These are phyloP conservation scores for Austroboletus olivaceoglutinosus DNA, from an alignment of 1,284 basidiomycete species.

Conservation along the genomic window DNA sequence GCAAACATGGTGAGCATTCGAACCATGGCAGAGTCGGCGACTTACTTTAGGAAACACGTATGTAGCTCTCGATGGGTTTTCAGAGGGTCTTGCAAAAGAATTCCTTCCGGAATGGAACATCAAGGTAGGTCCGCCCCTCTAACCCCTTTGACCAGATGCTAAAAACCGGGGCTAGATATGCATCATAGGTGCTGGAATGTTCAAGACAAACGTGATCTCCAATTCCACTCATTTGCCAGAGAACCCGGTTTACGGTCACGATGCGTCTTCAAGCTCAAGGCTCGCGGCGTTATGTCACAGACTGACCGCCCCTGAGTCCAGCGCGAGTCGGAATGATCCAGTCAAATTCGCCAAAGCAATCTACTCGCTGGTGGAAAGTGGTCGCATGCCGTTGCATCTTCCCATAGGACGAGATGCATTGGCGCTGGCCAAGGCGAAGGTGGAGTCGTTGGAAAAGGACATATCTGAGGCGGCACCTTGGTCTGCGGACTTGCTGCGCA, in stretches of 20 bases:
- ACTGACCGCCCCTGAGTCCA: background rate
- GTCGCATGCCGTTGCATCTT: conserved; percentile 5
- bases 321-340: background rate
- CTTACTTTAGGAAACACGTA: background rate
- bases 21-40: background rate
- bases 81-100: conserved; percentile 14
- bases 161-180: conserved; percentile 12
- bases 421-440: background rate
- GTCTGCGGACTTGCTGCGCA: conserved; percentile 9
- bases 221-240: background rate
- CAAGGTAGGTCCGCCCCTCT: conserved; percentile 6
- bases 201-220: background rate
- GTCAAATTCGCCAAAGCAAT: conserved; percentile 2
- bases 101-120: conserved; percentile 23
- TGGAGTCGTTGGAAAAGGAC: background rate
- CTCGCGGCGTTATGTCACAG: too few relatives aligned
- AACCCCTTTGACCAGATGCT: too few relatives aligned
- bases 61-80: conserved; percentile 20
- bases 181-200: conserved; percentile 15
- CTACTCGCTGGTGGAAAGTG: conserved; percentile 1
- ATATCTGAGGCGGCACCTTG: conserved; percentile 5
- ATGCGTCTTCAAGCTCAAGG: background rate
- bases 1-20: conserved; percentile 6
- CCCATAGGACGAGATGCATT: conserved; percentile 11
- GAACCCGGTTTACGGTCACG: background rate